These are phyloP conservation scores for Yamadazyma mexicana DNA, from an alignment of 1,139 yeast genomes.

Conservation along the genomic window DNA sequence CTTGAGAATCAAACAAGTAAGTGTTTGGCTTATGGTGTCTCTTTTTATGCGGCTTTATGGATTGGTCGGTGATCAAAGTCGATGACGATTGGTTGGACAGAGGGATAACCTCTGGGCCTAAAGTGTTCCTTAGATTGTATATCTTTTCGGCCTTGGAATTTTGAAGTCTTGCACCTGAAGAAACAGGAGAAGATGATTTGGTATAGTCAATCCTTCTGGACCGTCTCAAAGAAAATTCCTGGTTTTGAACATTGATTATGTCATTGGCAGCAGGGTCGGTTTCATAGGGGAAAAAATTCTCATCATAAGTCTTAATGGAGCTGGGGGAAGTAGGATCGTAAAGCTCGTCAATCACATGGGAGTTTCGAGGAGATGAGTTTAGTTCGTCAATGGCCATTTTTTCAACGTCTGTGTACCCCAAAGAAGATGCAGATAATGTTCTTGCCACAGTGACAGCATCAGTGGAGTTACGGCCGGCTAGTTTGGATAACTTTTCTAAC, in stretches of 20 bases:
- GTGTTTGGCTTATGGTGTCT: slow-evolving; percentile 6
- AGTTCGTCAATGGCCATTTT: slow-evolving; percentile 45
- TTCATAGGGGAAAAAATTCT: slow-evolving; percentile 12
- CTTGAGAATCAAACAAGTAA: neutral
- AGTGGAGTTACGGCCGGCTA: slow-evolving; percentile 71
- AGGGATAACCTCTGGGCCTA: slow-evolving; percentile 16
- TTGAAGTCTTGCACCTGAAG: slow-evolving; percentile 31
- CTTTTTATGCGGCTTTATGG: slow-evolving; percentile 2
- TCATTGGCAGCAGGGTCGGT: slow-evolving; percentile 12
- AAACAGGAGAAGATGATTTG: slow-evolving; percentile 20
- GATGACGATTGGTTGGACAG: slow-evolving; percentile 2
- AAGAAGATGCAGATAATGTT: slow-evolving; percentile 60
- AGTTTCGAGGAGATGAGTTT: slow-evolving; percentile 18
- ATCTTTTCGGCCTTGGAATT: slow-evolving; percentile 30
- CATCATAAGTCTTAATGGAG: slow-evolving; percentile 16
- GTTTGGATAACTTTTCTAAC: slow-evolving; percentile 60
- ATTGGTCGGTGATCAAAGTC: slow-evolving; percentile 1
- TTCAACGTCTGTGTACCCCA: slow-evolving; percentile 57
- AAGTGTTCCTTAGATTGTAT: slow-evolving; percentile 31
- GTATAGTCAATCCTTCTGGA: slow-evolving; percentile 45
- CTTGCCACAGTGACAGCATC: slow-evolving; percentile 78
- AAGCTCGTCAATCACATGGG: slow-evolving; percentile 11
- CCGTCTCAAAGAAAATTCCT: slow-evolving; percentile 37
- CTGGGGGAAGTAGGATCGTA: slow-evolving; percentile 19
- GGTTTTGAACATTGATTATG: slow-evolving; percentile 14